Conservation (phyloP, 768 basidiomycete genomes). For the Asterophora lycoperdoides region DNA sequence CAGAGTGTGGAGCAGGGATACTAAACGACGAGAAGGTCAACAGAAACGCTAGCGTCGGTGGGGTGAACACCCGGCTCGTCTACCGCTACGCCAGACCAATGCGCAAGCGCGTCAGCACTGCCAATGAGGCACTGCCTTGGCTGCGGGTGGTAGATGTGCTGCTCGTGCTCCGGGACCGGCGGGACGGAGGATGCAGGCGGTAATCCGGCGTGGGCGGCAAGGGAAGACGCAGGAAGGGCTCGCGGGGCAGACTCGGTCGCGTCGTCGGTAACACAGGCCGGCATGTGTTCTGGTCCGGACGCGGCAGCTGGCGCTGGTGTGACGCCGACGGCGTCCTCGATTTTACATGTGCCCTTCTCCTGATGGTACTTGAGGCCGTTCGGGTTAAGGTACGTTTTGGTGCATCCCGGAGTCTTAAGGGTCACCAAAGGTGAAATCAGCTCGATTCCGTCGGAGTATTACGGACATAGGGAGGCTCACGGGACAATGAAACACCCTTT, state of each 20-base stretch:
- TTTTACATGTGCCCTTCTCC: slow-evolving; percentile 60
- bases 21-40: too few species aligned
- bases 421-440: not conserved
- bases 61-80: too few species aligned
- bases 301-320: too few species aligned
- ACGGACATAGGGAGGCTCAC: slow-evolving; percentile 27
- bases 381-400: slow-evolving; percentile 61
- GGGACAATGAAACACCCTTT: slow-evolving; percentile 47
- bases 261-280: too few species aligned
- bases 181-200: not conserved
- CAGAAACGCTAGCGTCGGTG: too few species aligned
- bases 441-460: not conserved
- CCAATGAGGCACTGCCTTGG: not conserved
- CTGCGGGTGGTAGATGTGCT: slow-evolving; percentile 5
- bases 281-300: too few species aligned
- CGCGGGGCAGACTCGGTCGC: too few species aligned
- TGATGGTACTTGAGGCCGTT: slow-evolving; percentile 68
- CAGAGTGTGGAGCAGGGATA: too few species aligned
- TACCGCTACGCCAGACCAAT: not conserved
- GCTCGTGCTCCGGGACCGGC: not conserved
- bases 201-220: too few species aligned
- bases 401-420: slow-evolving; percentile 43
- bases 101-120: not conserved
- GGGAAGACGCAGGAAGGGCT: too few species aligned
- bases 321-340: slow-evolving; percentile 21